Conservation (phyloP, 1,284 basidiomycete species). For the Pulveroboletus sp. region DNA sequence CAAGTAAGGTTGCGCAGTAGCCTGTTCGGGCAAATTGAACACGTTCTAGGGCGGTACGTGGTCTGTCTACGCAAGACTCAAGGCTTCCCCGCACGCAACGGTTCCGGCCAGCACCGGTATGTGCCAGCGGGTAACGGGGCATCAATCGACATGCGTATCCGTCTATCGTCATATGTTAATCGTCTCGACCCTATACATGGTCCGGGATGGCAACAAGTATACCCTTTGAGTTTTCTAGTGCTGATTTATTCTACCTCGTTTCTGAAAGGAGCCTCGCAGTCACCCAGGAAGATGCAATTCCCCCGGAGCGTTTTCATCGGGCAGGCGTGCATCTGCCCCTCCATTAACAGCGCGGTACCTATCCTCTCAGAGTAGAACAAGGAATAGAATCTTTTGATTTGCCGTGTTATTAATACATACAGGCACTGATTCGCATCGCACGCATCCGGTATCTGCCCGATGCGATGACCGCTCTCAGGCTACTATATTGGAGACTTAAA, state of each 20-base stretch:
- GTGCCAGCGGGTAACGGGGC: no score
- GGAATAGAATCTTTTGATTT: slow-evolving; percentile 3
- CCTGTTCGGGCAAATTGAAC: background rate
- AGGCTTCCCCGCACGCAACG: slow-evolving; percentile 12
- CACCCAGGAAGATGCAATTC: background rate
- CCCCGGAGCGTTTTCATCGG: slow-evolving; percentile 4
- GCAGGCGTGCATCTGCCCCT: background rate
- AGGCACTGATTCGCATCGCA: slow-evolving; percentile 2
- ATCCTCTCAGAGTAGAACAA: background rate
- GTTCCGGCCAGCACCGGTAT: slow-evolving; percentile 18
- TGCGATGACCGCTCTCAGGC: slow-evolving; percentile 6
- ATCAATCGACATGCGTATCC: no score
- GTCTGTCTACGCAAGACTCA: background rate
- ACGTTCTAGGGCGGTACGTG: background rate
- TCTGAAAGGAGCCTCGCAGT: background rate
- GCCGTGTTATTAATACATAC: background rate
- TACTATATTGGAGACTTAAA: slow-evolving; percentile 15
- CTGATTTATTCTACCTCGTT: background rate
- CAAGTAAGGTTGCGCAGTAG: background rate
- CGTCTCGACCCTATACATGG: background rate
- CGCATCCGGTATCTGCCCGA: background rate
- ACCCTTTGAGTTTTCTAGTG: background rate
- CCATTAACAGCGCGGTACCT: background rate
- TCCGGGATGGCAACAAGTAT: background rate
- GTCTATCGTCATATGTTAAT: background rate